phyloP scores from a whole-genome alignment of 2,329 filamentous ascomycete species.

The Dactylellina sp. region DNA sequence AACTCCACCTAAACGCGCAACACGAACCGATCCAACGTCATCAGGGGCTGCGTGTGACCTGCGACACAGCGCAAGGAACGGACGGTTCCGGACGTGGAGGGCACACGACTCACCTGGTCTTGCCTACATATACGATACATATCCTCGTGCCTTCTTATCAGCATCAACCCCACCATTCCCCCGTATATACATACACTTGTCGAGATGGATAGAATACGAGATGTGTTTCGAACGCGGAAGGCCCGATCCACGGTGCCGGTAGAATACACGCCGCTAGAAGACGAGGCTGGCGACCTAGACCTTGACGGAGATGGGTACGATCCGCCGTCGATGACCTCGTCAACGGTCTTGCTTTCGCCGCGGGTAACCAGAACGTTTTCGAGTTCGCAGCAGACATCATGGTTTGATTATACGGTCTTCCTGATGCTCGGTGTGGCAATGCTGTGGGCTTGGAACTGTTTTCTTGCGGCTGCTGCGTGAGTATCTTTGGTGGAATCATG shows the following conservation, averaged over 20 bases:
- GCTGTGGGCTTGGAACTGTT: conserved; percentile 89
- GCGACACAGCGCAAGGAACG: conserved; percentile 14
- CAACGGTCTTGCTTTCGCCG: conserved; percentile 60
- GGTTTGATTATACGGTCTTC: conserved; percentile 87
- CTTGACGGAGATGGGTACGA: conserved; percentile 27
- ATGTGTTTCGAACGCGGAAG: conserved; percentile 34
- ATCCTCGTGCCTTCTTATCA: background rate
- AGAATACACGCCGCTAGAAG: conserved; percentile 37
- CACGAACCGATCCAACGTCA: conserved; percentile 22
- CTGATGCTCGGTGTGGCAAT: conserved; percentile 86
- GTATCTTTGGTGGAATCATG: conserved; percentile 15
- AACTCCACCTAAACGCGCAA: conserved; percentile 1
- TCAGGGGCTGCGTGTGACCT: conserved; percentile 38
- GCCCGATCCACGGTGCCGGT: conserved; percentile 15
- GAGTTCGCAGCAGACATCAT: conserved; percentile 75
- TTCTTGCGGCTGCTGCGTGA: conserved; percentile 15
- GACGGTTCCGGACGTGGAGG: conserved; percentile 25
- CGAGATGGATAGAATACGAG: conserved; percentile 42
- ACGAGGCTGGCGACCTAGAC: conserved; percentile 25
- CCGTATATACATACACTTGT: background rate
- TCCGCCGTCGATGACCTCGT: conserved; percentile 58
- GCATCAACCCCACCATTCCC: background rate
- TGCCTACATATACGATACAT: background rate
- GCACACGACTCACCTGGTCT: background rate
- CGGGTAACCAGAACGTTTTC: conserved; percentile 60